phyloP scores from a whole-genome alignment of 2,329 filamentous ascomycete species.

The Colletotrichum navitas region DNA sequence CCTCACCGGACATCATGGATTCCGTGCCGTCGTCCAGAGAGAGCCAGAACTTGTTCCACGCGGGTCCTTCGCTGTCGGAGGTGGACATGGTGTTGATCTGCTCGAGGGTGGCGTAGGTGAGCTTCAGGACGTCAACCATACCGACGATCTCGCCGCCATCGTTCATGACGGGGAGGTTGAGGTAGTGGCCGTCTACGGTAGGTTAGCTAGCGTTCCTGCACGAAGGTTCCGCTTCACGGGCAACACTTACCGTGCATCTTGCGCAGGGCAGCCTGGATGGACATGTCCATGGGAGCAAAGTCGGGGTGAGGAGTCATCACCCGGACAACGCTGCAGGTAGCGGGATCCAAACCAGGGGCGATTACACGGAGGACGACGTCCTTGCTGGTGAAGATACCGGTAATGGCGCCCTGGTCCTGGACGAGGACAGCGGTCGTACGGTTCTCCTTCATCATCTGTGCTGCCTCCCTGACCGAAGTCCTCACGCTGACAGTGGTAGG shows the following conservation, averaged over 20 bases:
- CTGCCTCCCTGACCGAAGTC: slow-evolving; percentile 96
- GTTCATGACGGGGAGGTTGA: slow-evolving; percentile 99
- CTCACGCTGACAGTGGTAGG: slow-evolving; percentile 95
- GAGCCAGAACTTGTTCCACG: slow-evolving; percentile 99
- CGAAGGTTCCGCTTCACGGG: background rate
- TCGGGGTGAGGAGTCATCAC: slow-evolving; percentile 99
- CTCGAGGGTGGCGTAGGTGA: slow-evolving; percentile 97
- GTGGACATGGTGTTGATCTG: slow-evolving; percentile 97
- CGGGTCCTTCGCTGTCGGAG: slow-evolving; percentile 90
- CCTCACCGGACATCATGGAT: slow-evolving; percentile 94
- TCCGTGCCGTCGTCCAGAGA: slow-evolving; percentile 95
- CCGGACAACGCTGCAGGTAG: slow-evolving; percentile 95
- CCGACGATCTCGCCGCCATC: slow-evolving; percentile 96
- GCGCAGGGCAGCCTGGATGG: slow-evolving; percentile 94
- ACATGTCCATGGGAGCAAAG: slow-evolving; percentile 99
- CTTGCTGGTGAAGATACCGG: slow-evolving; percentile 99
- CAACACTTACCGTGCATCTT: slow-evolving; percentile 92
- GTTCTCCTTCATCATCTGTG: slow-evolving; percentile 97
- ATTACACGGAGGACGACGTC: slow-evolving; percentile 98
- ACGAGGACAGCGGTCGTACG: slow-evolving; percentile 97
- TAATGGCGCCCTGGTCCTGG: slow-evolving; percentile 96
- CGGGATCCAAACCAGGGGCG: slow-evolving; percentile 92
- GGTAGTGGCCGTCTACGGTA: slow-evolving; percentile 88
- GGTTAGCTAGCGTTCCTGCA: slow-evolving; percentile 36
- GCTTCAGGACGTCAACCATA: slow-evolving; percentile 98